Evolutionary conservation across 2,329 filamentous ascomycete species (phyloP).

Genomic region (Arthrocladium fulminans): DNA sequence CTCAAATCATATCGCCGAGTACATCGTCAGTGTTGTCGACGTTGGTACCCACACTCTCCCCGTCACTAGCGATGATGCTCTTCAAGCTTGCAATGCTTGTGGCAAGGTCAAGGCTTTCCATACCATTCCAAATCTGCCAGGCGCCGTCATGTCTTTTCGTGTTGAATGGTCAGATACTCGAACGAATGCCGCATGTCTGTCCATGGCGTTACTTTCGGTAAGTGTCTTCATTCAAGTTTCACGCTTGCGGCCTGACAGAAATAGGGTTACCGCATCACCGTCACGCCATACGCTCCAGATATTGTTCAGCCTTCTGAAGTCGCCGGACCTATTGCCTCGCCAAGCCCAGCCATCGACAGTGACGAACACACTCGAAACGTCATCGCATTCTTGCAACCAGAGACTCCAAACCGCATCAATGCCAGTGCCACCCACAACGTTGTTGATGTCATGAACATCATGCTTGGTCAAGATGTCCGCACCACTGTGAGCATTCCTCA

Average conservation of each 20-base stretch:
- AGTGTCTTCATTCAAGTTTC: background rate
- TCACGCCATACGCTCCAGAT: constrained; percentile 2
- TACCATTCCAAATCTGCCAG: background rate
- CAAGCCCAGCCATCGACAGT: background rate
- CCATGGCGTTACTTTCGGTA: background rate
- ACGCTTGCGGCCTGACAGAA: background rate
- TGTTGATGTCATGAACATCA: constrained; percentile 37
- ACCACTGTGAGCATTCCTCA: constrained; percentile 53
- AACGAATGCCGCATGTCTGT: background rate
- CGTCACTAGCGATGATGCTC: constrained; percentile 30
- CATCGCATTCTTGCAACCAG: constrained; percentile 8
- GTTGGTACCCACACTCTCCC: constrained; percentile 19
- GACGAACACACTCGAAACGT: background rate
- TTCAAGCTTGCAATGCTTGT: background rate
- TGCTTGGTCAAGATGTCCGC: constrained; percentile 59
- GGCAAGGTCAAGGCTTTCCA: constrained; percentile 9
- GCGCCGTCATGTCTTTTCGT: background rate
- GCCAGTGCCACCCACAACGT: constrained; percentile 33
- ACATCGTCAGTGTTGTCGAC: constrained; percentile 43
- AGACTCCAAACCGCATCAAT: constrained; percentile 12
- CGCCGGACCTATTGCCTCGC: background rate
- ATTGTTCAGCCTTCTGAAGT: background rate
- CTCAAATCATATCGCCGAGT: constrained; percentile 48
- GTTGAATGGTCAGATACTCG: constrained; percentile 9
- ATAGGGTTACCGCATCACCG: constrained; percentile 5